Conservation (phyloP, 2,329 filamentous ascomycete genomes). For the Teratosphaeria pseudoeucalypti region DNA sequence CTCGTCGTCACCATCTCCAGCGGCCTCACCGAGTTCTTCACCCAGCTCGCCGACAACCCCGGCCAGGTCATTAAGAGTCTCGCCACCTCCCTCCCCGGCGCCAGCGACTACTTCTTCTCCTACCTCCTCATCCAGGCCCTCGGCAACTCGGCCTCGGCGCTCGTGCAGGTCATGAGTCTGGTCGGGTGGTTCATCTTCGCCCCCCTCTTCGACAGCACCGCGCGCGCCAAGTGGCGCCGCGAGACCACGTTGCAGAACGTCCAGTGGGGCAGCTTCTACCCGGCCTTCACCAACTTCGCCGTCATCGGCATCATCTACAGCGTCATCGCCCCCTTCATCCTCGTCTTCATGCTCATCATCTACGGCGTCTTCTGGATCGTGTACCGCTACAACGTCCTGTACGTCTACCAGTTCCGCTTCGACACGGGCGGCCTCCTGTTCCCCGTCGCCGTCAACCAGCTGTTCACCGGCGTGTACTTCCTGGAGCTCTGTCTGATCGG, state of each 20-base stretch:
- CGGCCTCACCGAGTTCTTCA: constrained; percentile 57
- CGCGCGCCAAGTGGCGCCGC: constrained; percentile 70
- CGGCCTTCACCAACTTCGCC: constrained; percentile 91
- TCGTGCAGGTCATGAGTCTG: constrained; percentile 73
- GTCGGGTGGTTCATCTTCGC: constrained; percentile 73
- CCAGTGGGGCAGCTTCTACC: constrained; percentile 77
- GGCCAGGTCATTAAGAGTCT: constrained; percentile 59
- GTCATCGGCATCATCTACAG: constrained; percentile 82
- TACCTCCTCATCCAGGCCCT: constrained; percentile 95
- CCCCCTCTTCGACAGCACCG: constrained; percentile 72
- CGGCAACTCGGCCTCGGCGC: constrained; percentile 71
- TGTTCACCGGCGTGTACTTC: constrained; percentile 88
- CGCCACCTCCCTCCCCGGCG: constrained; percentile 69
- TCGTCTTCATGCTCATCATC: constrained; percentile 86
- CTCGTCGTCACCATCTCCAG: constrained; percentile 80
- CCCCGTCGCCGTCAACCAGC: constrained; percentile 85
- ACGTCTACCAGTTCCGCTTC: constrained; percentile 77
- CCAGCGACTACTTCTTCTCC: constrained; percentile 95
- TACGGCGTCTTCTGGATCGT: constrained; percentile 89
- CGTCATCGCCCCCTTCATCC: constrained; percentile 79
- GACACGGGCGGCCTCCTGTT: constrained; percentile 92
- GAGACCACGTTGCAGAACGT: constrained; percentile 70
- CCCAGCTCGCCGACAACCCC: constrained; percentile 55
- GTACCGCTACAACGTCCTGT: constrained; percentile 93
- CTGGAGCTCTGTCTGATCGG: constrained; percentile 88